phyloP scores from a whole-genome alignment of 169 alveolate species.

The Eimeria brunetti region DNA sequence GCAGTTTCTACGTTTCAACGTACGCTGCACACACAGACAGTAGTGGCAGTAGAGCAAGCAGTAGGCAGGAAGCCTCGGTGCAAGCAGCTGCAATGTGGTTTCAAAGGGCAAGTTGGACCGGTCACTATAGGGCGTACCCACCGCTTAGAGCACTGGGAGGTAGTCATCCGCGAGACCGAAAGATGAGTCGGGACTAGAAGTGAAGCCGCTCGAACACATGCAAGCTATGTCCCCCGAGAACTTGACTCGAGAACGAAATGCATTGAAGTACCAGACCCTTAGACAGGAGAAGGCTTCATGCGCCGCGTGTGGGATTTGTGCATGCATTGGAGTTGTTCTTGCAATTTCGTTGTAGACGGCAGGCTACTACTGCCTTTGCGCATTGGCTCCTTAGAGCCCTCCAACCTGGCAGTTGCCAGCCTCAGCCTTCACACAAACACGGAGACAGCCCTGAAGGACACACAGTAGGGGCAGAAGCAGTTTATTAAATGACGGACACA shows the following conservation, averaged over 20 bases:
- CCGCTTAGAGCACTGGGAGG: background rate
- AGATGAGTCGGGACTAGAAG: background rate
- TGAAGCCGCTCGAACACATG: background rate
- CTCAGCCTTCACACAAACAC: background rate
- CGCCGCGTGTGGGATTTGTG: background rate
- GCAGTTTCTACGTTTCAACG: background rate
- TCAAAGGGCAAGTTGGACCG: background rate
- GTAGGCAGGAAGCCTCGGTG: background rate
- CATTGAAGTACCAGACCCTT: background rate
- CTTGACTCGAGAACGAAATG: background rate
- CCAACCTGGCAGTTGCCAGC: background rate
- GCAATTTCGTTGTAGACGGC: background rate
- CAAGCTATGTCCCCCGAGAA: background rate
- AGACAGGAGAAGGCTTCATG: background rate
- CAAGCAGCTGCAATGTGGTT: background rate
- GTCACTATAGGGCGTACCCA: background rate
- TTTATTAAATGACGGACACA: background rate
- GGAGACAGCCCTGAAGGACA: background rate
- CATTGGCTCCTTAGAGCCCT: background rate
- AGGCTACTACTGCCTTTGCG: background rate
- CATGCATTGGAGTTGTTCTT: background rate
- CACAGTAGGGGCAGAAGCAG: background rate
- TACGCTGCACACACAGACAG: background rate
- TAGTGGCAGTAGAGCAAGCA: background rate
- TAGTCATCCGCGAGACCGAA: background rate